Evolutionary conservation across 2,329 filamentous ascomycete genomes (phyloP).

Genomic region (Diaporthe capsici): DNA sequence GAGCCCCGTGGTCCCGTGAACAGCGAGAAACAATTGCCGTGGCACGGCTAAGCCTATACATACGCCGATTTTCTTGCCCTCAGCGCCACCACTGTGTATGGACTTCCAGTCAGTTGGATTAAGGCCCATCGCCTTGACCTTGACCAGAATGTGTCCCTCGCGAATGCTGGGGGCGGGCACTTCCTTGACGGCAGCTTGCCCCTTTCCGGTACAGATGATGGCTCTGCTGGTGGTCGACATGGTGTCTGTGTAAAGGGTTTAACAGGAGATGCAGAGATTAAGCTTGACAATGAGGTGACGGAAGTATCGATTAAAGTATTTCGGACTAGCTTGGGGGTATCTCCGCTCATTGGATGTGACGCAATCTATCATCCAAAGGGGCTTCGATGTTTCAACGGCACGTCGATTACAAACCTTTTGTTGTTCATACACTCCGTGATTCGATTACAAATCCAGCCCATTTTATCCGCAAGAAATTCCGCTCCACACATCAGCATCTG

Average conservation of each 20-base stretch:
- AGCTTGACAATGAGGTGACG: background rate
- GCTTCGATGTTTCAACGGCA: background rate
- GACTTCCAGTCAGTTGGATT: conserved; percentile 40
- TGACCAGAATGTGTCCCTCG: conserved; percentile 38
- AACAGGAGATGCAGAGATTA: background rate
- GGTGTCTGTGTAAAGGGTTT: background rate
- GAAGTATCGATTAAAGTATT: background rate
- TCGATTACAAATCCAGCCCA: conserved; percentile 11
- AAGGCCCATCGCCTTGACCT: conserved; percentile 32
- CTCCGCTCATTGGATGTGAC: conserved; percentile 10
- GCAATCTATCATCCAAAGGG: background rate
- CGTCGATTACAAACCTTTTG: conserved; percentile 7
- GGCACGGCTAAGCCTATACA: background rate
- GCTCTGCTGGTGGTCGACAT: conserved; percentile 35
- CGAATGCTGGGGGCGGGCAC: conserved; percentile 27
- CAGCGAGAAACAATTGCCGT: background rate
- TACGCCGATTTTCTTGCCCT: conserved; percentile 24
- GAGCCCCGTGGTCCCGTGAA: background rate
- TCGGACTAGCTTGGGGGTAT: conserved; percentile 10
- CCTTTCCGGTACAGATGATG: conserved; percentile 17
- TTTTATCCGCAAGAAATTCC: background rate
- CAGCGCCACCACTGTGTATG: background rate
- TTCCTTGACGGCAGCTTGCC: conserved; percentile 24
- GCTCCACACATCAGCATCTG: background rate
- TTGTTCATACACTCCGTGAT: background rate